Evolutionary conservation across 176 grass and related monocot species (phyloP).

Genomic region (Carex myosuroides): DNA sequence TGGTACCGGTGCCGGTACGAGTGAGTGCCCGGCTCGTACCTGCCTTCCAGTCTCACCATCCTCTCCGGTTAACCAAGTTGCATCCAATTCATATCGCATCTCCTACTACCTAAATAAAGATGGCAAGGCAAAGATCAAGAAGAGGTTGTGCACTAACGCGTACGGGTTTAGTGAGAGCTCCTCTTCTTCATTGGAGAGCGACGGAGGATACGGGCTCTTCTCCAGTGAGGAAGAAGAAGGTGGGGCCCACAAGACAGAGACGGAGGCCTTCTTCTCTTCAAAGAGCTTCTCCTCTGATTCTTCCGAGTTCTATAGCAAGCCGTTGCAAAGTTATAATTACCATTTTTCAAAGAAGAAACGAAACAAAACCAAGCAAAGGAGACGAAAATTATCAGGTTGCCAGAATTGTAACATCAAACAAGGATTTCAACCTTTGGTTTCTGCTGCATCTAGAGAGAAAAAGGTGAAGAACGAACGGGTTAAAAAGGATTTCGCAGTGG

Average conservation of each 20-base stretch:
- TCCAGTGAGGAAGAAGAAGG: constrained; percentile 48
- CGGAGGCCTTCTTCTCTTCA: constrained; percentile 75
- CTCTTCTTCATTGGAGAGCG: constrained; percentile 28
- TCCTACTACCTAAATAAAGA: constrained; percentile 3
- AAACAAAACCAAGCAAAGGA: constrained; percentile 4
- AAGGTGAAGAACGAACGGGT: constrained; percentile 36
- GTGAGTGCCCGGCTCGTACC: neutral
- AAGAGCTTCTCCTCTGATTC: constrained; percentile 95
- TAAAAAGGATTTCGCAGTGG: constrained; percentile 61
- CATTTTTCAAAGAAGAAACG: neutral
- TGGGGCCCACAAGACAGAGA: constrained; percentile 28
- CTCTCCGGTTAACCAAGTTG: constrained; percentile 23
- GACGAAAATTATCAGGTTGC: constrained; percentile 37
- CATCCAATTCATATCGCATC: constrained; percentile 1
- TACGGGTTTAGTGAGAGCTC: constrained; percentile 82
- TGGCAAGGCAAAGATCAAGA: constrained; percentile 27
- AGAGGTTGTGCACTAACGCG: constrained; percentile 39
- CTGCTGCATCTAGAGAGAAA: constrained; percentile 30
- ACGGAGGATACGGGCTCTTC: constrained; percentile 39
- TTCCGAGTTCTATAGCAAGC: constrained; percentile 89
- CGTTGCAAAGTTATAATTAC: neutral
- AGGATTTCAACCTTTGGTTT: constrained; percentile 58
- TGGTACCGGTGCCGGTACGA: neutral
- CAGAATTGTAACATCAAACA: constrained; percentile 53
- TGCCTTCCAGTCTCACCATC: constrained; percentile 46